Evolutionary conservation across 768 basidiomycete genomes (phyloP).

Genomic region (Suillus tomentosus): DNA sequence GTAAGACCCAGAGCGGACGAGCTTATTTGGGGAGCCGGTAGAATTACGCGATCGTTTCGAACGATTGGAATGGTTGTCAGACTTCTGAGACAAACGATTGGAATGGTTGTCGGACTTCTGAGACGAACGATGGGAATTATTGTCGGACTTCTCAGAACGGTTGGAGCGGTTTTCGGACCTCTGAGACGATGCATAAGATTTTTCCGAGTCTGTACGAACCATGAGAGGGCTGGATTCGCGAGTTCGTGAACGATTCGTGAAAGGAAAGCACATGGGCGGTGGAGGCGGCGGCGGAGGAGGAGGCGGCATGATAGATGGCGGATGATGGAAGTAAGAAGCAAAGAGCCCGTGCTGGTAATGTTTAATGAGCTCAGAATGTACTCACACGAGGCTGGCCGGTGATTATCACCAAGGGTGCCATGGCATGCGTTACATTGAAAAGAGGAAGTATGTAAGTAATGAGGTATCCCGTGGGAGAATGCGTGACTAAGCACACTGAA

Average conservation of each 20-base stretch:
- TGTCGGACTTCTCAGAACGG: slow-evolving; percentile 28
- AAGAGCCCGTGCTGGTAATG: slow-evolving; percentile 21
- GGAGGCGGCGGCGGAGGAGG: slow-evolving; percentile 47
- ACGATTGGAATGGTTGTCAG: slow-evolving; percentile 18
- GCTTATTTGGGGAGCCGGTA: slow-evolving; percentile 16
- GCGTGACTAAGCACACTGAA: slow-evolving; percentile 27
- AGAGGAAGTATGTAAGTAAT: slow-evolving; percentile 6
- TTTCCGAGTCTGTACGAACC: slow-evolving; percentile 37
- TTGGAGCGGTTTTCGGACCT: slow-evolving; percentile 29
- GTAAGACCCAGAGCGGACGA: slow-evolving; percentile 44
- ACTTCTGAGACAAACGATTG: slow-evolving; percentile 27
- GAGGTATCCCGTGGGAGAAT: slow-evolving; percentile 16
- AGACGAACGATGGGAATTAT: slow-evolving; percentile 28
- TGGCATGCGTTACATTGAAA: slow-evolving; percentile 25
- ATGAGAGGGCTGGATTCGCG: slow-evolving; percentile 33
- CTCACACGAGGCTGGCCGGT: slow-evolving; percentile 30
- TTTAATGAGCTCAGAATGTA: slow-evolving; percentile 16
- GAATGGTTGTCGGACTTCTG: slow-evolving; percentile 27
- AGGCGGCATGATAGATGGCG: slow-evolving; percentile 46
- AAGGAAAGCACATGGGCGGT: slow-evolving; percentile 64
- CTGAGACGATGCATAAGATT: slow-evolving; percentile 48
- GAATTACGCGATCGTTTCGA: slow-evolving; percentile 28
- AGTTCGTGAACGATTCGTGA: slow-evolving; percentile 34
- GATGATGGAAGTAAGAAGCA: slow-evolving; percentile 20
- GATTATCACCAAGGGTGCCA: slow-evolving; percentile 12